phyloP scores from a whole-genome alignment of 176 grass and related monocot genomes.

The Aechmea fasciata region DNA sequence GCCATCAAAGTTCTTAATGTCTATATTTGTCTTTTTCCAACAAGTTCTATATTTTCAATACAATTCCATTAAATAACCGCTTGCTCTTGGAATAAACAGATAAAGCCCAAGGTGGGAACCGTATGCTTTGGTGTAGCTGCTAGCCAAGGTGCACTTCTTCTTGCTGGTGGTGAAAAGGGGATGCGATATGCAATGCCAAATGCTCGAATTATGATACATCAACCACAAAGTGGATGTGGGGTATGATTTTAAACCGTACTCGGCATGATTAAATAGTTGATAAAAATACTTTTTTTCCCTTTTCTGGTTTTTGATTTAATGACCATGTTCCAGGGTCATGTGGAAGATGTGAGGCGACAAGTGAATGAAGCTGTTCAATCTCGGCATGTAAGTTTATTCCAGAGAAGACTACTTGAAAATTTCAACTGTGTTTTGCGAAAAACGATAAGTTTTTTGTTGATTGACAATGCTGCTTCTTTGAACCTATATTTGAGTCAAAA shows the following conservation, averaged over 20 bases:
- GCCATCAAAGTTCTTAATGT: neutral
- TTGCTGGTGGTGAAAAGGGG: constrained; percentile 92
- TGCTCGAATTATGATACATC: constrained; percentile 95
- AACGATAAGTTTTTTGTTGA: neutral
- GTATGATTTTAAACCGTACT: constrained; percentile 33
- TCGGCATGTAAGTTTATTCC: constrained; percentile 45
- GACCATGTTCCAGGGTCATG: constrained; percentile 37
- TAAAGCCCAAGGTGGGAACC: constrained; percentile 89
- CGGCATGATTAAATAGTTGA: neutral
- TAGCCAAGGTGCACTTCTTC: constrained; percentile 77
- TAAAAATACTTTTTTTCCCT: constrained; percentile 10
- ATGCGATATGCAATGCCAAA: constrained; percentile 98
- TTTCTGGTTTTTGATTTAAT: constrained; percentile 14
- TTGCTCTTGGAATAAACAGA: constrained; percentile 35
- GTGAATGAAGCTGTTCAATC: constrained; percentile 69
- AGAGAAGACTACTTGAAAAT: neutral
- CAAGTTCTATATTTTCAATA: constrained; percentile 16
- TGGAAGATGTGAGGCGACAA: constrained; percentile 65
- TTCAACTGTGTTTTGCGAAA: neutral
- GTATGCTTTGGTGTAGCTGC: constrained; percentile 88
- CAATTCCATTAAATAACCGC: neutral
- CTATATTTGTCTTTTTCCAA: constrained; percentile 2
- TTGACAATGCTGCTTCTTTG: neutral
- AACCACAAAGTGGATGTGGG: constrained; percentile 77
- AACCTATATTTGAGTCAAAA: no score